Conservation (phyloP, 2,329 filamentous ascomycete genomes). For the Botrytis deweyae region DNA sequence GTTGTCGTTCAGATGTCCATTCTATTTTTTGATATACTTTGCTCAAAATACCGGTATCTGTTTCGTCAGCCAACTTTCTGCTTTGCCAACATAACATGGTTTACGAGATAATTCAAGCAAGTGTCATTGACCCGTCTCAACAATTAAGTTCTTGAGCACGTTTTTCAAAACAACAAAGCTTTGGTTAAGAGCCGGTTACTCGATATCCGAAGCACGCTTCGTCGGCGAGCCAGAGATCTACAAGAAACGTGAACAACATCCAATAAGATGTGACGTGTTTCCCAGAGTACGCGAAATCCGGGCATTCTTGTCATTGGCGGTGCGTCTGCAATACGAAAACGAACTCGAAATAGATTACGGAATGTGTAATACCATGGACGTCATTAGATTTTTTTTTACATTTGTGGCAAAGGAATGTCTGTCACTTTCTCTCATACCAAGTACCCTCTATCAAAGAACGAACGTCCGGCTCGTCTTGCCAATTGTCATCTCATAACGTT, state of each 20-base stretch:
- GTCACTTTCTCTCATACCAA: background rate
- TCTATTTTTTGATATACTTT: background rate
- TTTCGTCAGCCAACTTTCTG: background rate
- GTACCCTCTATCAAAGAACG: background rate
- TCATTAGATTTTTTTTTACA: background rate
- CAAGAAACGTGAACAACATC: background rate
- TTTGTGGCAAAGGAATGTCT: background rate
- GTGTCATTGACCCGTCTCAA: conserved; percentile 2
- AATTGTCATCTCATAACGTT: background rate
- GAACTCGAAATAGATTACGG: background rate
- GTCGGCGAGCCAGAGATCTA: background rate
- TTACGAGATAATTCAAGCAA: conserved; percentile 4
- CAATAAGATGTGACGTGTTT: background rate
- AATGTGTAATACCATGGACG: background rate
- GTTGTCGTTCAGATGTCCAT: background rate
- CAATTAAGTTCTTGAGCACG: background rate
- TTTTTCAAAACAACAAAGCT: background rate
- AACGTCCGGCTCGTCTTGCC: conserved; percentile 11
- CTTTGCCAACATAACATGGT: background rate
- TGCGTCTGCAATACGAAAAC: conserved; percentile 16
- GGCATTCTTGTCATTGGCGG: conserved; percentile 3
- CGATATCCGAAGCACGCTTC: conserved; percentile 13
- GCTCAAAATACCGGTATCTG: background rate
- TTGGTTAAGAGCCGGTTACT: background rate
- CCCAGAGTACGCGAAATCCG: background rate